These are phyloP conservation scores for Cajanus cajan DNA, from an alignment of 306 rosid species.

Conservation along the genomic window DNA sequence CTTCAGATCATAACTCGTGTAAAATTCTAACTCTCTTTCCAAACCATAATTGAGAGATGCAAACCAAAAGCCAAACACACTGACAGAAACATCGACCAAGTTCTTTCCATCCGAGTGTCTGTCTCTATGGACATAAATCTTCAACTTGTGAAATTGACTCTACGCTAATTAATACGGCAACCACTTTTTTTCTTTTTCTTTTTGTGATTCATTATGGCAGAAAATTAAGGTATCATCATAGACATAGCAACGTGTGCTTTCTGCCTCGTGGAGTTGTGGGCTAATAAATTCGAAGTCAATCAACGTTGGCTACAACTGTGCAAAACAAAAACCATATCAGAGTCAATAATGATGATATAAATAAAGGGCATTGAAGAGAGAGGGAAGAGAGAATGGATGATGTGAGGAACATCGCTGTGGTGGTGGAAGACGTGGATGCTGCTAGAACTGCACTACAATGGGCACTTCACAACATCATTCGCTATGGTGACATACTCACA, in stretches of 20 bases:
- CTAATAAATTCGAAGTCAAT: conserved; percentile 19
- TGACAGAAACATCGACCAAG: neutral
- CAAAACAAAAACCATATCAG: conserved; percentile 4
- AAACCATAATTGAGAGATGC: neutral
- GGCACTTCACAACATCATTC: conserved; percentile 73
- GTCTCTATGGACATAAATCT: conserved; percentile 22
- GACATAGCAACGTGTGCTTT: neutral
- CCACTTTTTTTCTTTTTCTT: neutral
- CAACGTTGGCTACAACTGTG: neutral
- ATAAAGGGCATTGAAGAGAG: neutral
- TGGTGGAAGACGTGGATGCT: conserved; percentile 81
- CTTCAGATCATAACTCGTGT: neutral
- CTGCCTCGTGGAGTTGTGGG: neutral
- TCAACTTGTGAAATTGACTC: conserved; percentile 18
- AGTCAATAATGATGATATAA: neutral
- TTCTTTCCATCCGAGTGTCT: neutral
- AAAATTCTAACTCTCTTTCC: neutral
- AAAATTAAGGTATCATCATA: neutral
- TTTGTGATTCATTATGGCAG: conserved; percentile 11
- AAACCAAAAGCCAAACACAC: neutral
- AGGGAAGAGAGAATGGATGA: conserved; percentile 57
- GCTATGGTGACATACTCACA: conserved; percentile 70
- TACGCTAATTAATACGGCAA: conserved; percentile 1
- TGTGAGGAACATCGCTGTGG: conserved; percentile 66
- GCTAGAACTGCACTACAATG: conserved; percentile 74